Conservation (phyloP, 495 filamentous ascomycete genomes). For the Tuber aestivum region DNA sequence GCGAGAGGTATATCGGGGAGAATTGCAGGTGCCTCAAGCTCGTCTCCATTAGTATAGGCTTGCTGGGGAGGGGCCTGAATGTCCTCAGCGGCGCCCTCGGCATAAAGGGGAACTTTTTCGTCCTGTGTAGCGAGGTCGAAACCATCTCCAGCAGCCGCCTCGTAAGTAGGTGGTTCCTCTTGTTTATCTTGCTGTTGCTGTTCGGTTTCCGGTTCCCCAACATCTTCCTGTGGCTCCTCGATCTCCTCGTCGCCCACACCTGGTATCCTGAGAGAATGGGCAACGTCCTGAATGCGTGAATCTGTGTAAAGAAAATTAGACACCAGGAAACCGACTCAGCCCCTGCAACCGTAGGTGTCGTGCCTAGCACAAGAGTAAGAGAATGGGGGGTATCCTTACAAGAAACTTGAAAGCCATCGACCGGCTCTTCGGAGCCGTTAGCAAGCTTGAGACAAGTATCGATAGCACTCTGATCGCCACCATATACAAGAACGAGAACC, state of each 20-base stretch:
- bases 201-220: slow-evolving; percentile 10
- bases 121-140: slow-evolving; percentile 18
- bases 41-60: slow-evolving; percentile 19
- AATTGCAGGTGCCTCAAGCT: slow-evolving; percentile 10
- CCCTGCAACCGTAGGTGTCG: background rate
- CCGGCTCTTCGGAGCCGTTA: slow-evolving; percentile 63
- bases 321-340: slow-evolving; percentile 7
- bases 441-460: slow-evolving; percentile 77
- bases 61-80: slow-evolving; percentile 7
- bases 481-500: slow-evolving; percentile 80
- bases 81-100: slow-evolving; percentile 11
- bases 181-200: background rate
- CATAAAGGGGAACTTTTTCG: slow-evolving; percentile 10
- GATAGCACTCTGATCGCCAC: slow-evolving; percentile 74
- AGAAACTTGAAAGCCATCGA: slow-evolving; percentile 33
- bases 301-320: slow-evolving; percentile 23
- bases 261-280: slow-evolving; percentile 23
- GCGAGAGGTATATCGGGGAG: slow-evolving; percentile 10
- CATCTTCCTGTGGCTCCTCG: slow-evolving; percentile 8
- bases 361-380: background rate
- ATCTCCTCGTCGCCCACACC: slow-evolving; percentile 25
- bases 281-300: slow-evolving; percentile 39
- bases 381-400: slow-evolving; percentile 25
- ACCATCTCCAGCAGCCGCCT: slow-evolving; percentile 8
- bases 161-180: slow-evolving; percentile 3